These are phyloP conservation scores for Colletotrichum zoysiae DNA, from an alignment of 2,329 filamentous ascomycete genomes.

Conservation along the genomic window DNA sequence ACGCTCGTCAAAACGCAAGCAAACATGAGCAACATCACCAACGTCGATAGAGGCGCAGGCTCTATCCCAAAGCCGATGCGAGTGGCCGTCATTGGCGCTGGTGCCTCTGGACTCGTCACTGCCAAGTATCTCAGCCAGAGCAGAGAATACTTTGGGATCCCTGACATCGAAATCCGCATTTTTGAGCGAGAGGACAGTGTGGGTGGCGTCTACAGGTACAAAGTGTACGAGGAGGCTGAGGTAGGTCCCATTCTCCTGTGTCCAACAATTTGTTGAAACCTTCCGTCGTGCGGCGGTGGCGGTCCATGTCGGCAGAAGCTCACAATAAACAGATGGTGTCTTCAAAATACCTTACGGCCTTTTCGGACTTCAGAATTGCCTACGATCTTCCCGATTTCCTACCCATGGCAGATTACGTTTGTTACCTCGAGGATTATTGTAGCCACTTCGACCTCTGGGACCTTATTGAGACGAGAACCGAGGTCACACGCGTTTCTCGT, in stretches of 20 bases:
- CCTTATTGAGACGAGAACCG: conserved; percentile 52
- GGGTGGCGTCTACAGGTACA: conserved; percentile 62
- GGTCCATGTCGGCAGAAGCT: not conserved
- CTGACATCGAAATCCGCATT: conserved; percentile 56
- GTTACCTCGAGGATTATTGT: conserved; percentile 58
- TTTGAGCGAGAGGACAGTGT: conserved; percentile 60
- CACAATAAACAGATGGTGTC: conserved; percentile 55
- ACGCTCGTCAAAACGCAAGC: not conserved
- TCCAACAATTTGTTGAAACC: not conserved
- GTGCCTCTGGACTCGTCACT: conserved; percentile 57
- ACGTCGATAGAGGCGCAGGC: not conserved
- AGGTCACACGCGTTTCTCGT: conserved; percentile 48
- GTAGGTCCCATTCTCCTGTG: conserved; percentile 41
- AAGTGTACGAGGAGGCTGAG: conserved; percentile 63
- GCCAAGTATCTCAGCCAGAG: conserved; percentile 56
- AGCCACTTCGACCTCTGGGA: conserved; percentile 53
- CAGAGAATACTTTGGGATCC: conserved; percentile 53
- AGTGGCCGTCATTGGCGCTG: conserved; percentile 59
- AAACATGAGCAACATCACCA: not conserved
- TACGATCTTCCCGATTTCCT: conserved; percentile 59
- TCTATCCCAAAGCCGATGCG: conserved; percentile 46
- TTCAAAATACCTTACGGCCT: conserved; percentile 63
- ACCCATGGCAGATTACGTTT: conserved; percentile 54
- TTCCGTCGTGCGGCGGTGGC: not conserved
- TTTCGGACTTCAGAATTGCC: conserved; percentile 62